Percentiles rank a stretch among this genome's conserved stretches.
These are phyloP conservation scores for Bolboschoenus planiculmis DNA, from an alignment of 176 grass and related monocot genomes.

Conservation along the genomic window DNA sequence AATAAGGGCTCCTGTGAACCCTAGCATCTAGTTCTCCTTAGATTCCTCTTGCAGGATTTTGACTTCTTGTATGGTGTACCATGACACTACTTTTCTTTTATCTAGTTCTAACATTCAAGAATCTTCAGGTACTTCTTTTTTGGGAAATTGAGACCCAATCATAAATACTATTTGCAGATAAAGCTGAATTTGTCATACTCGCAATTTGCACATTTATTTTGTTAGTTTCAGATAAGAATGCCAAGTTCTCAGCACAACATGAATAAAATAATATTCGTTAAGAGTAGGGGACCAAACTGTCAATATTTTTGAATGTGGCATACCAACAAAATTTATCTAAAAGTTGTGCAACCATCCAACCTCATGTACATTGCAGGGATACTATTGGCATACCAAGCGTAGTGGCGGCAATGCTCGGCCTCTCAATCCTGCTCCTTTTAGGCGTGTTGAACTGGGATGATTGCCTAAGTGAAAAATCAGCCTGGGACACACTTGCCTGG, in stretches of 20 bases:
- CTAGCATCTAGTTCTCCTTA: neutral
- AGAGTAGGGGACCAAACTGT: neutral
- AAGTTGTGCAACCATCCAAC: neutral
- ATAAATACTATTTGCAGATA: neutral
- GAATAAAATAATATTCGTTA: neutral
- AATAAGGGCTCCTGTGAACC: neutral
- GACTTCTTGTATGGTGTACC: neutral
- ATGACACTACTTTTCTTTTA: neutral
- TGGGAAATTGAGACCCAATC: neutral
- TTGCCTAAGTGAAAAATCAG: constrained; percentile 91
- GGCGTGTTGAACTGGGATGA: constrained; percentile 93
- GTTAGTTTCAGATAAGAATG: neutral
- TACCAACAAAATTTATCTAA: neutral
- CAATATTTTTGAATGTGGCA: neutral
- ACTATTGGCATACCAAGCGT: constrained; percentile 68
- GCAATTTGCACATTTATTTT: constrained; percentile 7
- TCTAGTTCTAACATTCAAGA: constrained; percentile 3
- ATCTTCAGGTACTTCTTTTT: neutral
- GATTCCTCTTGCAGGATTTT: neutral
- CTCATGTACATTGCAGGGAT: constrained; percentile 40
- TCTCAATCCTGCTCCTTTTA: constrained; percentile 78
- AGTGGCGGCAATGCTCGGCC: constrained; percentile 85
- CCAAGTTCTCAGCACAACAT: neutral
- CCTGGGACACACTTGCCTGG: constrained; percentile 95
- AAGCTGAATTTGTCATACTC: neutral